These are phyloP conservation scores for Stereum hirsutum DNA, from an alignment of 1,284 basidiomycete genomes.

Conservation along the genomic window DNA sequence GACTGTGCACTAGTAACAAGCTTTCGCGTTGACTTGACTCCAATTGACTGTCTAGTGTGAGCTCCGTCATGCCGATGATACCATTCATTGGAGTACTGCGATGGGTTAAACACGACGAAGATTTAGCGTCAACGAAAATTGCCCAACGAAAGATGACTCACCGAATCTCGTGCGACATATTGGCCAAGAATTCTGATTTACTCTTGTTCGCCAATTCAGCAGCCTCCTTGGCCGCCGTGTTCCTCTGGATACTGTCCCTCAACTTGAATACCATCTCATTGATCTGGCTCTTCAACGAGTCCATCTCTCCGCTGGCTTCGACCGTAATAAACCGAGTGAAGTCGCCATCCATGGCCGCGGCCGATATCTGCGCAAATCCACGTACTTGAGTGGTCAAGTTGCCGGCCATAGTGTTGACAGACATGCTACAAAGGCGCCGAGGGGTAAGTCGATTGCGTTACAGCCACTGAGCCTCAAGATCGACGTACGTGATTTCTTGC, in stretches of 20 bases:
- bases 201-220: slow-evolving; percentile 94
- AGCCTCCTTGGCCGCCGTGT: slow-evolving; percentile 94
- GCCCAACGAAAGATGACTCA: slow-evolving; percentile 33
- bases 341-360: slow-evolving; percentile 98
- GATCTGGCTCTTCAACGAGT: slow-evolving; percentile 98
- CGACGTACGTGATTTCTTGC: slow-evolving; percentile 93
- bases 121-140: too few relatives aligned
- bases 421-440: slow-evolving; percentile 50
- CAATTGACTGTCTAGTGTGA: slow-evolving; percentile 90
- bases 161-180: slow-evolving; percentile 96
- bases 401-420: slow-evolving; percentile 94
- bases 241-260: slow-evolving; percentile 97
- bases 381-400: slow-evolving; percentile 98
- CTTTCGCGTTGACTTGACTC: slow-evolving; percentile 91
- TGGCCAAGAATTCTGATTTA: slow-evolving; percentile 97
- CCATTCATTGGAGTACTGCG: slow-evolving; percentile 95
- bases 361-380: slow-evolving; percentile 98
- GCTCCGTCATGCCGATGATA: slow-evolving; percentile 99
- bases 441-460: too few relatives aligned
- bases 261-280: slow-evolving; percentile 99
- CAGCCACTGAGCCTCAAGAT: too few relatives aligned
- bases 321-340: slow-evolving; percentile 99
- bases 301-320: slow-evolving; percentile 98
- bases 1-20: slow-evolving; percentile 89
- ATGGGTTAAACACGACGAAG: background rate